Evolutionary conservation across 805 yeast genomes (phyloP).

Genomic region (Pichia exigua): DNA sequence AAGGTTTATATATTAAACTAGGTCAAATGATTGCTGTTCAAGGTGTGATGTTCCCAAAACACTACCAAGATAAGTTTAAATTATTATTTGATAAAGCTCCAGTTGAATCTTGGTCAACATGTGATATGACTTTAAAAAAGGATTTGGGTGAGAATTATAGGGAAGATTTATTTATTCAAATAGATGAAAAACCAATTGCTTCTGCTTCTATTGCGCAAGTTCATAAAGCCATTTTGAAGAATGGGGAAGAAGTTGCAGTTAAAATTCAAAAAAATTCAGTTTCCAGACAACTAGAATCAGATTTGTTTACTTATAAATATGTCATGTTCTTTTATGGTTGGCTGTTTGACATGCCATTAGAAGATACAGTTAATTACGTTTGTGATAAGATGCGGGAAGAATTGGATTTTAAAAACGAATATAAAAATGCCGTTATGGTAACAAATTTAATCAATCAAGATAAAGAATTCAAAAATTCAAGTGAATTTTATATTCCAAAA

Average conservation of each 20-base stretch:
- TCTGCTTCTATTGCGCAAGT: conserved; percentile 74
- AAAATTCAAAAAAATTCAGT: conserved; percentile 63
- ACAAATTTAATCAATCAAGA: conserved; percentile 35
- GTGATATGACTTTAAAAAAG: conserved; percentile 33
- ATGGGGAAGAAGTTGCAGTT: conserved; percentile 51
- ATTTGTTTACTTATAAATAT: conserved; percentile 48
- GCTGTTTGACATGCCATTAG: conserved; percentile 58
- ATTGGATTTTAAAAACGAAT: conserved; percentile 52
- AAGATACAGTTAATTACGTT: conserved; percentile 47
- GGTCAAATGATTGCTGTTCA: conserved; percentile 81
- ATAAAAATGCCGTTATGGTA: conserved; percentile 41
- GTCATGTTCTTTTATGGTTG: conserved; percentile 47
- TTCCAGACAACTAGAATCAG: conserved; percentile 50
- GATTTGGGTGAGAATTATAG: conserved; percentile 38
- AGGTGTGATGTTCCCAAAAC: conserved; percentile 57
- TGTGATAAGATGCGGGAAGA: conserved; percentile 52
- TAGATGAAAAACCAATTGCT: conserved; percentile 58
- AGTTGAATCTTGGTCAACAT: conserved; percentile 40
- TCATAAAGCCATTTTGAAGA: conserved; percentile 41
- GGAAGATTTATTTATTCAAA: conserved; percentile 30
- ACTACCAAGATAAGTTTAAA: conserved; percentile 49
- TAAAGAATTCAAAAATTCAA: conserved; percentile 23
- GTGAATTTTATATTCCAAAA: conserved; percentile 48
- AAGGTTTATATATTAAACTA: conserved; percentile 62
- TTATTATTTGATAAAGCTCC: conserved; percentile 66